Conservation (phyloP, 805 yeast genomes). For the Jamesozyma gamospora region DNA sequence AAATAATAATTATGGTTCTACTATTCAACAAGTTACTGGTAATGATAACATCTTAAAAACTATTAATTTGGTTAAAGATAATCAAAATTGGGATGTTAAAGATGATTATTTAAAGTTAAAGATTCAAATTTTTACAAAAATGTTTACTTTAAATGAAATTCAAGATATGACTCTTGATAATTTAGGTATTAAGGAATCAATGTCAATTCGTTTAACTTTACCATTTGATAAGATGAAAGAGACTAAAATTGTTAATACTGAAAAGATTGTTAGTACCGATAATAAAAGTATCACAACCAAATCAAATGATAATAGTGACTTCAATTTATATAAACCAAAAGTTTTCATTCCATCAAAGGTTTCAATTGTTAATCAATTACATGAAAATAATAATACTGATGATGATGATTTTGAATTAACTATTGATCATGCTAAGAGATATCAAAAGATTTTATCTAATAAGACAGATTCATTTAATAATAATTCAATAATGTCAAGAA, state of each 20-base stretch:
- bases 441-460: slow-evolving; percentile 40
- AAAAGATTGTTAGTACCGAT: background rate
- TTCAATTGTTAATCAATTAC: slow-evolving; percentile 6
- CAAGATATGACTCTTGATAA: slow-evolving; percentile 8
- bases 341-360: slow-evolving; percentile 17
- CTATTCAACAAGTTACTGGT: slow-evolving; percentile 19
- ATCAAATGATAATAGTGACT: background rate
- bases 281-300: background rate
- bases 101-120: slow-evolving; percentile 2
- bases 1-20: slow-evolving; percentile 11
- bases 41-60: slow-evolving; percentile 11
- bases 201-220: slow-evolving; percentile 5
- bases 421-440: slow-evolving; percentile 42
- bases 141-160: slow-evolving; percentile 7
- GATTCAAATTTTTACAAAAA: slow-evolving; percentile 20
- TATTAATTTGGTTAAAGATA: slow-evolving; percentile 4
- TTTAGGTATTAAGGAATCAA: slow-evolving; percentile 14
- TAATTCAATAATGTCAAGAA: slow-evolving; percentile 33
- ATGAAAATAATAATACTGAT: slow-evolving; percentile 14
- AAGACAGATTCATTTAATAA: slow-evolving; percentile 32
- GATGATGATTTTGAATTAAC: slow-evolving; percentile 37
- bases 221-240: background rate
- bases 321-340: slow-evolving; percentile 12
- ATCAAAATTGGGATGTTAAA: slow-evolving; percentile 8
- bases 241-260: too few species aligned